A percentile compares a stretch with the other conserved stretches of the same genome.
Conservation (phyloP, 2,329 filamentous ascomycete species). For the Colletotrichum theobromicola region DNA sequence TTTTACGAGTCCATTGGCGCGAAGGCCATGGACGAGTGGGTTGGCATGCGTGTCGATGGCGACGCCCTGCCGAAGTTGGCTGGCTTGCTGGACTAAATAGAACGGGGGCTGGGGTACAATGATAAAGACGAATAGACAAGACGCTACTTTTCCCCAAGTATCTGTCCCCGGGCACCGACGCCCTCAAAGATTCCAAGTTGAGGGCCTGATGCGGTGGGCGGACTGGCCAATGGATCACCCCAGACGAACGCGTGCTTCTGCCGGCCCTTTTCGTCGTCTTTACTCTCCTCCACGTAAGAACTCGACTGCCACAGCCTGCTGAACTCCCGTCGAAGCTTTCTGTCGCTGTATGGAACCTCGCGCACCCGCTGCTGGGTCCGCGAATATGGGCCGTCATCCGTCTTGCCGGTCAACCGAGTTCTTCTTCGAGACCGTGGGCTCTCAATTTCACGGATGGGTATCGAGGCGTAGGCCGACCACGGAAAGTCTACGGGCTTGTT, state of each 20-base stretch:
- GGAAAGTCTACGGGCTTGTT: constrained; percentile 33
- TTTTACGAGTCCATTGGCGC: constrained; percentile 83
- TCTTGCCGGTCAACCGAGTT: constrained; percentile 40
- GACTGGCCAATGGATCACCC: constrained; percentile 40
- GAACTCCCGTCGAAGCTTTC: constrained; percentile 56
- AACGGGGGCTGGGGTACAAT: constrained; percentile 24
- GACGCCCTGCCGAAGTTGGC: constrained; percentile 68
- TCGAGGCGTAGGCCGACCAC: constrained; percentile 48
- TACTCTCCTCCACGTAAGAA: constrained; percentile 41
- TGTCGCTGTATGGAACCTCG: constrained; percentile 30
- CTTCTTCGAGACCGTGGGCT: constrained; percentile 36
- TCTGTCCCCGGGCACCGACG: constrained; percentile 35
- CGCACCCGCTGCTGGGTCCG: constrained; percentile 28
- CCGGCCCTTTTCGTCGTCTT: constrained; percentile 26
- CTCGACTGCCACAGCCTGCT: constrained; percentile 48
- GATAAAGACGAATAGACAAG: neutral
- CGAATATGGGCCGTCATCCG: constrained; percentile 42
- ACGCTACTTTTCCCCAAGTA: neutral
- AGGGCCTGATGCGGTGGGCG: constrained; percentile 33
- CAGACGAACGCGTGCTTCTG: constrained; percentile 46
- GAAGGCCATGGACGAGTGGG: constrained; percentile 71
- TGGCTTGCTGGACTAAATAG: constrained; percentile 33
- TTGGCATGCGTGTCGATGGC: constrained; percentile 76
- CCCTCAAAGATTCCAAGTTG: constrained; percentile 55
- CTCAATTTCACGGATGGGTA: constrained; percentile 44